Evolutionary conservation across 2,329 filamentous ascomycete species (phyloP).

Genomic region (Calcarisporium arbuscula): DNA sequence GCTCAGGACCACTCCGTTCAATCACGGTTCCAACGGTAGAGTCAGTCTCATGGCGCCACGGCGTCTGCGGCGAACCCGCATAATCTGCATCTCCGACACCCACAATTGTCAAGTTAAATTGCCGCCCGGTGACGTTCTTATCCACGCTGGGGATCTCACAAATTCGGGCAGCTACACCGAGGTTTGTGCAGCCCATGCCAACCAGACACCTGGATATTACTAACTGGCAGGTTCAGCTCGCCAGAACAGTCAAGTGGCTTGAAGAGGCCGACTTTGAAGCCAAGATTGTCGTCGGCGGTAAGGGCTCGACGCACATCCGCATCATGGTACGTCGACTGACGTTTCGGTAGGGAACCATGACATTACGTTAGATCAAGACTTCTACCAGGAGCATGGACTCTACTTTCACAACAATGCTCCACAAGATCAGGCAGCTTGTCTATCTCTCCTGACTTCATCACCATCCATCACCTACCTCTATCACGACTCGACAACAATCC

Average conservation of each 20-base stretch:
- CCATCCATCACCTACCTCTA: constrained; percentile 57
- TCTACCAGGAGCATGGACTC: constrained; percentile 47
- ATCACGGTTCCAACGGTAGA: too few relatives aligned
- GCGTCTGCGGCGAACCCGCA: constrained; percentile 44
- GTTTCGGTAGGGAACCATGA: constrained; percentile 62
- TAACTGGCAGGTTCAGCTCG: constrained; percentile 31
- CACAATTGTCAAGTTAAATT: constrained; percentile 61
- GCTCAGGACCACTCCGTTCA: too few relatives aligned
- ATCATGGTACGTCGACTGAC: constrained; percentile 6
- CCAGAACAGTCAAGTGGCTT: constrained; percentile 59
- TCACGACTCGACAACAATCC: constrained; percentile 49
- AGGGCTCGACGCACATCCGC: constrained; percentile 8
- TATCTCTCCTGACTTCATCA: constrained; percentile 46
- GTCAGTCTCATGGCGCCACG: constrained; percentile 9
- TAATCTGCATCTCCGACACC: constrained; percentile 73
- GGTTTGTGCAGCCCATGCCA: constrained; percentile 19
- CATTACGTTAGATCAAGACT: constrained; percentile 59
- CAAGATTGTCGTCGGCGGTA: constrained; percentile 66
- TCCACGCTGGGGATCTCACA: constrained; percentile 71
- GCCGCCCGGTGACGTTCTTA: constrained; percentile 65
- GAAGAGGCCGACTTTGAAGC: constrained; percentile 60
- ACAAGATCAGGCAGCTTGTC: constrained; percentile 48
- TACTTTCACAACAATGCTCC: constrained; percentile 50
- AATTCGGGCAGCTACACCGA: constrained; percentile 61
- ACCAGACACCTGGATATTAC: background rate